phyloP scores from a whole-genome alignment of 2,329 filamentous ascomycete species.

The Lecanoromycetidae sp. region DNA sequence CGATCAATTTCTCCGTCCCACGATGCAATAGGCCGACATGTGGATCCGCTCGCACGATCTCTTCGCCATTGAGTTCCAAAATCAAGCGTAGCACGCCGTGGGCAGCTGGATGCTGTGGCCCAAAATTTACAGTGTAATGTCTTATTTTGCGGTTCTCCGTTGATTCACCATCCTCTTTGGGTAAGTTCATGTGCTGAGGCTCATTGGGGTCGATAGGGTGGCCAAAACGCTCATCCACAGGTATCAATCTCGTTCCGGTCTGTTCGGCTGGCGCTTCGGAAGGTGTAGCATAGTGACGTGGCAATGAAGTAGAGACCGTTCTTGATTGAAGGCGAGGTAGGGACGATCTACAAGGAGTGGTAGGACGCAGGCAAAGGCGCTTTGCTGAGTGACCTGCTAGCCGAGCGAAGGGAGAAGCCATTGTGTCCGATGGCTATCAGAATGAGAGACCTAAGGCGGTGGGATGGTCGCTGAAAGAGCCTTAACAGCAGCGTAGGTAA shows the following conservation, averaged over 20 bases:
- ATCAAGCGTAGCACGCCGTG: constrained; percentile 97
- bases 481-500: not conserved
- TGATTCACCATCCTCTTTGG: constrained; percentile 32
- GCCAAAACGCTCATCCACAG: constrained; percentile 45
- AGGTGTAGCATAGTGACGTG: constrained; percentile 42
- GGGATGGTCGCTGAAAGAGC: not conserved
- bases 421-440: constrained; percentile 28
- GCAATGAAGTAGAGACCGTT: constrained; percentile 42
- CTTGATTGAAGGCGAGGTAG: constrained; percentile 32
- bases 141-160: constrained; percentile 70
- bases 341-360: constrained; percentile 30
- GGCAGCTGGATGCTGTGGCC: constrained; percentile 93
- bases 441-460: not conserved
- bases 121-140: constrained; percentile 99
- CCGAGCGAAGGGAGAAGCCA: constrained; percentile 51
- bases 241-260: constrained; percentile 41
- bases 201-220: constrained; percentile 32
- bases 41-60: constrained; percentile 91
- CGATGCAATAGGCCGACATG: constrained; percentile 94
- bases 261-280: constrained; percentile 26
- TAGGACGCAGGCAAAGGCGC: constrained; percentile 45
- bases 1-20: constrained; percentile 98
- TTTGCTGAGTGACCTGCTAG: constrained; percentile 48
- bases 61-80: constrained; percentile 93
- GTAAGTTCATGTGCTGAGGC: constrained; percentile 27